Conservation (phyloP, 257 asterid species). For the Solanum appendiculatum region DNA sequence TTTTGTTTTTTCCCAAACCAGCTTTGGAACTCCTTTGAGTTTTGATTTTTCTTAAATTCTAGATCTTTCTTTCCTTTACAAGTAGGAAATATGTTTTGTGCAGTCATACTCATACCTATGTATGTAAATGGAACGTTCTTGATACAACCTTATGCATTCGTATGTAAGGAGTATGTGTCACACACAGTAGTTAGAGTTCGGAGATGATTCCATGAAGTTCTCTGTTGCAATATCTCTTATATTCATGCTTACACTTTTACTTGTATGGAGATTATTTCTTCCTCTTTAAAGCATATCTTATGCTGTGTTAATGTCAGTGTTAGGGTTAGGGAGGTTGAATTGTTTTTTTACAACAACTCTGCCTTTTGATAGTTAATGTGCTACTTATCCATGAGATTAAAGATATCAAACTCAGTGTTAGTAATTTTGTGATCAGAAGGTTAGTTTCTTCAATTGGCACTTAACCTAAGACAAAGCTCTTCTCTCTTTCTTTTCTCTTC, state of each 20-base stretch:
- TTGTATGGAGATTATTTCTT: background rate
- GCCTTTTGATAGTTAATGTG: background rate
- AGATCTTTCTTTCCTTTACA: background rate
- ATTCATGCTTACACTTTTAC: background rate
- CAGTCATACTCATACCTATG: background rate
- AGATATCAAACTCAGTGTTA: background rate
- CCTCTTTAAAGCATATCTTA: background rate
- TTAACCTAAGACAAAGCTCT: background rate
- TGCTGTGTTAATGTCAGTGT: background rate
- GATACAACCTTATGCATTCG: background rate
- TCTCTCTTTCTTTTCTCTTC: background rate
- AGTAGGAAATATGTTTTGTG: background rate
- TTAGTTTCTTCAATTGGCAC: background rate
- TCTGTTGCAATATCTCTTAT: background rate
- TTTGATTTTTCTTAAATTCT: too few relatives aligned
- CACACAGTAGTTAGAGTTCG: background rate
- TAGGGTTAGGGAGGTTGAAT: background rate
- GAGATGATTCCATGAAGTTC: background rate
- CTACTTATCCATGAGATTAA: background rate
- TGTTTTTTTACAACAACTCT: background rate
- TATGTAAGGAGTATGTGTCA: background rate
- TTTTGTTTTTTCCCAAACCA: background rate
- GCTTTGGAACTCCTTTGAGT: background rate
- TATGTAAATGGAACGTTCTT: background rate
- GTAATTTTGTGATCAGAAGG: background rate